Evolutionary conservation across 768 basidiomycete genomes (phyloP).

Genomic region (Agaricus blazei): DNA sequence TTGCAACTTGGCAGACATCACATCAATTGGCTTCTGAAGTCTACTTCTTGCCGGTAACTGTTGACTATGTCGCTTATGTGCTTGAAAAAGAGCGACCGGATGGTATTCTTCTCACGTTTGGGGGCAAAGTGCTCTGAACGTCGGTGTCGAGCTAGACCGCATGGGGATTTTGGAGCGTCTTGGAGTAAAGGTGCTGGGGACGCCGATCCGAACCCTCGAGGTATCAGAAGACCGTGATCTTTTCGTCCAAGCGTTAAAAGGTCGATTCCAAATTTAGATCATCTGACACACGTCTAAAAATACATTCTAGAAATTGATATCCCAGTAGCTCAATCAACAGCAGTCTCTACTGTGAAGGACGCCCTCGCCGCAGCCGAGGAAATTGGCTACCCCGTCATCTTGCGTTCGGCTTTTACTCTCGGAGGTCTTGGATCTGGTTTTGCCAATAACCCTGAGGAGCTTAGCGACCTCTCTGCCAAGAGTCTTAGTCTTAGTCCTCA

Average conservation of each 20-base stretch:
- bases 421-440: slow-evolving; percentile 99
- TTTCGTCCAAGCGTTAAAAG: slow-evolving; percentile 94
- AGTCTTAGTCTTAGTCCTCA: slow-evolving; percentile 89
- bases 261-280: slow-evolving; percentile 36
- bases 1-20: slow-evolving; percentile 99
- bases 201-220: slow-evolving; percentile 90
- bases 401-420: slow-evolving; percentile 94
- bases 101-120: slow-evolving; percentile 95
- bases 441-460: slow-evolving; percentile 89
- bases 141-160: slow-evolving; percentile 92
- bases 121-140: slow-evolving; percentile 98
- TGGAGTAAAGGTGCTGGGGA: slow-evolving; percentile 91
- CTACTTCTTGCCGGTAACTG: slow-evolving; percentile 94
- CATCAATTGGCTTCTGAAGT: slow-evolving; percentile 96
- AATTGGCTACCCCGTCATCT: slow-evolving; percentile 97
- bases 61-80: slow-evolving; percentile 98
- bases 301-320: slow-evolving; percentile 86
- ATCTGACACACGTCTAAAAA: slow-evolving; percentile 6
- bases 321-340: slow-evolving; percentile 91
- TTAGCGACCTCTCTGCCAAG: slow-evolving; percentile 91
- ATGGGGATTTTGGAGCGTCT: slow-evolving; percentile 95
- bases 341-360: slow-evolving; percentile 92
- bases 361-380: slow-evolving; percentile 85
- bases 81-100: slow-evolving; percentile 98
- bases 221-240: slow-evolving; percentile 96